Base-by-base conservation (phyloP, 2,329 filamentous ascomycete species). In the Penicillium verrucosum region DNA sequence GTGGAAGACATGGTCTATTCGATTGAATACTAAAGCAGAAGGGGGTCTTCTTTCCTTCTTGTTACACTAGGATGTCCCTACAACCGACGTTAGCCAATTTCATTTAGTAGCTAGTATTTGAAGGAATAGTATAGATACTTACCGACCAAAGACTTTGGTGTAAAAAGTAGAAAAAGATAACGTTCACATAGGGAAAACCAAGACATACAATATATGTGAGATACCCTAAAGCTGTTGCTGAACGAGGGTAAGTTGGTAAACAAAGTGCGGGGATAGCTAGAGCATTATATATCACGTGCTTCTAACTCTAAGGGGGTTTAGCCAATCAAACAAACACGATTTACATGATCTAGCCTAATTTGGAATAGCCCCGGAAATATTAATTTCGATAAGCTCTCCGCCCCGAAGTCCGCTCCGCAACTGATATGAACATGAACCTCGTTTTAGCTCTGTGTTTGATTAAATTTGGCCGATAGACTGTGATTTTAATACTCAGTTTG, bases 381-480 rank as follows among this genome's bases (percentile, higher is more conserved):
- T 36, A 21, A 46, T n/a, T 23, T 29, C 27, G 54, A 56, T 52
- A 59, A 59, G 52, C 57, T 54, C 43, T 51, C 52, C 52, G 37
- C 52, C 43, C 51, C 45, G 18, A 49, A n/a, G 10, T 43, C 52
- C 30, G 52, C 52, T 54, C 52, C 45, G 45, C 45, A 55, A n/a
- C 34, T 49, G 44, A 51, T 55, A 27, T 44, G 29, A 36, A 34
- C 16, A 36, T 32, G 29, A 25, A 36, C 29, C 21, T 34, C 16
- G 18, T 25, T 51, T 23, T 16, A 36, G 21, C 38, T 34, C 16
- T 21, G 1, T 36, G 4, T n/a, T 14, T 32, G 43, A 54, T 42
- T 32, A 5, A 10, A n/a, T 12, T 41, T 46, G 11, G 10, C n/a
- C 7, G 21, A 51, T 44, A 44, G 25, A 23, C 27, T 34, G 32